Evolutionary conservation across 2,329 filamentous ascomycete species (phyloP), one percentile per base, ranked within the genome.

Genomic region (Cladosporium halotolerans): DNA sequence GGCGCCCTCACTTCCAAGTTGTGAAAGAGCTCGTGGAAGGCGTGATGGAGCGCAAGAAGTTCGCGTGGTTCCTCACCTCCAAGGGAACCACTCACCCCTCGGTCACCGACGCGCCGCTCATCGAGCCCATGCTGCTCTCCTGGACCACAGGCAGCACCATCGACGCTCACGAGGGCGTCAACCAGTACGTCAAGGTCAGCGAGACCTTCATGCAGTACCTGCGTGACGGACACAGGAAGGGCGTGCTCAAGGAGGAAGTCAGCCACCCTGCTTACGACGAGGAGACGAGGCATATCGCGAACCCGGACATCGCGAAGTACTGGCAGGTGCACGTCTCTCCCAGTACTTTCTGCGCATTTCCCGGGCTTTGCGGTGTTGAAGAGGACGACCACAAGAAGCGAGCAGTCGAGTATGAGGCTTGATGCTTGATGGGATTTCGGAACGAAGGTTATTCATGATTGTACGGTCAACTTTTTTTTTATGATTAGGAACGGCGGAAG

Each of bases 41-140:
- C 55, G 70, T 79, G 44, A 59, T 64, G 18, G 59, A 69, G 54
- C 67, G 75, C 52, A 67, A 72, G 11, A 72, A 73, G 31, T 61
- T 57, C 6, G 66, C 64, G 2, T 76, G 73, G 73, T 75, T 75
- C 58, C 66, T 73, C 61, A 76, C 73, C 0, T 59, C 72, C 3
- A 62, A 65, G 59, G 65, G 64, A 57, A 67, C 58, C 2, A 58
- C 81, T 0, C 84, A 87, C 60, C 82, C 84, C 0, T 81, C 77
- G 9, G 79, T 85, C 16, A 85, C 84, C 0, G 84, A 86, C 61
- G 84, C 83, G 13, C 82, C 83, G 0, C 71, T 86, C 2, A 75
- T 87, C 7, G 78, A 85, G 56, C 83, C 83, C 0, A 68, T 77
- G 47, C 69, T 86, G 28, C 72, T 86, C 42, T 76, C 78, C 53